Percentiles rank a stretch among this genome's conserved stretches.
These are phyloP conservation scores for Atkinsonella texensis DNA, from an alignment of 2,329 filamentous ascomycete species.

Conservation along the genomic window DNA sequence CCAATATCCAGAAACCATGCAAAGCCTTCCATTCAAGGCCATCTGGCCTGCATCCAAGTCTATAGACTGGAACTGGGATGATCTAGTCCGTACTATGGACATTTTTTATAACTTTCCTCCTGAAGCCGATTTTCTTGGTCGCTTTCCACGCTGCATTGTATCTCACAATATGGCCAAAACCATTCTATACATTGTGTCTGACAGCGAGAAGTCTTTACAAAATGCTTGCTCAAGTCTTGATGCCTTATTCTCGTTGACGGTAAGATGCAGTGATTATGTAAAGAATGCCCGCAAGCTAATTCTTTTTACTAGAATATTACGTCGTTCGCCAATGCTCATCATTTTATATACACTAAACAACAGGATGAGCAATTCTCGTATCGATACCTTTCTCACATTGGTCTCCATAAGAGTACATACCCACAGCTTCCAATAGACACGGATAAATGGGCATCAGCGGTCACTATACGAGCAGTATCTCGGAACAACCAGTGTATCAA, in stretches of 20 bases:
- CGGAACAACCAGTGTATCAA: slow-evolving; percentile 4
- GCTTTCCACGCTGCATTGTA: slow-evolving; percentile 2
- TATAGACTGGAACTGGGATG: not conserved
- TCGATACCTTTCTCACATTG: slow-evolving; percentile 16
- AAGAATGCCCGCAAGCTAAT: not conserved
- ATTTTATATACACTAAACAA: slow-evolving; percentile 14
- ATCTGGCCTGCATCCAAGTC: not conserved
- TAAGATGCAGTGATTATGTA: not conserved
- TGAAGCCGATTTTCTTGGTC: not conserved
- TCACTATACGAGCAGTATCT: slow-evolving; percentile 1
- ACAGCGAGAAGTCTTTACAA: slow-evolving; percentile 5
- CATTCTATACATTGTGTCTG: slow-evolving; percentile 18
- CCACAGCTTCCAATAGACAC: not conserved
- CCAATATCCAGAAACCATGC: not conserved
- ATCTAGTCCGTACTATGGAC: not conserved
- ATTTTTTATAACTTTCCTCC: too few species aligned
- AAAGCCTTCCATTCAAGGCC: not conserved
- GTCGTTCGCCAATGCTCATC: slow-evolving; percentile 6
- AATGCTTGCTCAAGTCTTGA: slow-evolving; percentile 10
- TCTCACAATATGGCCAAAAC: slow-evolving; percentile 17
- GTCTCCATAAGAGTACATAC: slow-evolving; percentile 16
- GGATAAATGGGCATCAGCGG: slow-evolving; percentile 8
- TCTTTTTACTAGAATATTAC: slow-evolving; percentile 6
- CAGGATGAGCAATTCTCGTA: slow-evolving; percentile 10
- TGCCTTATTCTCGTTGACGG: slow-evolving; percentile 6